Percentiles rank a stretch among this genome's conserved stretches.
These are phyloP conservation scores for Diaporthe vaccinii DNA, from an alignment of 2,329 filamentous ascomycete genomes.

Conservation along the genomic window DNA sequence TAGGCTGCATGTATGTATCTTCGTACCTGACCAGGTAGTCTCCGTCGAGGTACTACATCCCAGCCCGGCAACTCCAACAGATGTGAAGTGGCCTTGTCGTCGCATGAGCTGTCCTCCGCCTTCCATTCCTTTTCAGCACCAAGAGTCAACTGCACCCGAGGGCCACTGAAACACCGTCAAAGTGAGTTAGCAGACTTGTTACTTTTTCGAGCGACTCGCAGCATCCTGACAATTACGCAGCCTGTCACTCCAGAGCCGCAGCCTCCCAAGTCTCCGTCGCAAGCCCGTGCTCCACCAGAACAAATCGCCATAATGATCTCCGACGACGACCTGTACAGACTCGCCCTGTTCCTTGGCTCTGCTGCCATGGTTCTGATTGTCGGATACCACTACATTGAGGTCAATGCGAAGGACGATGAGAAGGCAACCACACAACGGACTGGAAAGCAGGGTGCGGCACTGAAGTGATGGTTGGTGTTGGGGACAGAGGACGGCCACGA, in stretches of 20 bases:
- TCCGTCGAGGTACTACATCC: background rate
- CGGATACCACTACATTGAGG: slow-evolving; percentile 94
- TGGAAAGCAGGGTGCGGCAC: slow-evolving; percentile 36
- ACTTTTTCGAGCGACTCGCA: background rate
- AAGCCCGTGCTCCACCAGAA: background rate
- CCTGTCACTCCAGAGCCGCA: slow-evolving; percentile 23
- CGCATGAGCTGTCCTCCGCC: slow-evolving; percentile 5
- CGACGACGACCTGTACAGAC: slow-evolving; percentile 89
- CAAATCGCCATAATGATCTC: slow-evolving; percentile 82
- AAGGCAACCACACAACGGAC: slow-evolving; percentile 46
- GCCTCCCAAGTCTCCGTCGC: background rate
- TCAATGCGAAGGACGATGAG: slow-evolving; percentile 75
- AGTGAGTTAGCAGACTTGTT: background rate
- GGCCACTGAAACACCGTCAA: background rate
- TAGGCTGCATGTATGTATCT: slow-evolving; percentile 2
- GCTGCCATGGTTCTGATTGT: slow-evolving; percentile 93
- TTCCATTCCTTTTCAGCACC: slow-evolving; percentile 24
- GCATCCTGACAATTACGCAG: background rate
- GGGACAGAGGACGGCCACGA: background rate
- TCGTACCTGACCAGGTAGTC: background rate
- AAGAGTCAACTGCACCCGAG: background rate
- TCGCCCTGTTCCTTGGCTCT: slow-evolving; percentile 93
- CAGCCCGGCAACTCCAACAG: slow-evolving; percentile 32
- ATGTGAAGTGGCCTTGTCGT: slow-evolving; percentile 33
- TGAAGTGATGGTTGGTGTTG: slow-evolving; percentile 26